Evolutionary conservation across 1,284 basidiomycete genomes (phyloP).

Genomic region (Athelia psychrophila): DNA sequence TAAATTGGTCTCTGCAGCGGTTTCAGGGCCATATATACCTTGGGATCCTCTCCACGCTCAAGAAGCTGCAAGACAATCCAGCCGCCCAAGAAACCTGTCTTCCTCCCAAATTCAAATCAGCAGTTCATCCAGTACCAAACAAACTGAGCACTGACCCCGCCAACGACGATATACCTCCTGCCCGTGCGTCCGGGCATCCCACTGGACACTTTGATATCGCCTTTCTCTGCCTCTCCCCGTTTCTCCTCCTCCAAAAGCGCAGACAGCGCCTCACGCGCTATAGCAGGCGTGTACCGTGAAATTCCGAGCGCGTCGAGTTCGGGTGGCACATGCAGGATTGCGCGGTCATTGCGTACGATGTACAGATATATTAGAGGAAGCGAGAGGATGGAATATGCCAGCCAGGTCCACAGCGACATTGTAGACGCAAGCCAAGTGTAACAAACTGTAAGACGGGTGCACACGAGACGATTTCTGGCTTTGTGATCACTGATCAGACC

Average conservation of each 20-base stretch:
- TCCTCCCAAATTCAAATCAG: neutral
- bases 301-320: neutral
- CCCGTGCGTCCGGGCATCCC: conserved; percentile 50
- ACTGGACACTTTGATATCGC: conserved; percentile 25
- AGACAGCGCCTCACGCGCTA: neutral
- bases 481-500: too few species aligned
- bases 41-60: conserved; percentile 66
- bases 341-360: neutral
- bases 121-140: neutral
- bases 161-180: conserved; percentile 52
- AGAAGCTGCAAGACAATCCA: conserved; percentile 72
- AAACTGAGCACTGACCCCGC: conserved; percentile 40
- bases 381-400: neutral
- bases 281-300: neutral
- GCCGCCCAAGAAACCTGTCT: conserved; percentile 73
- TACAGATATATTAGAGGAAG: neutral
- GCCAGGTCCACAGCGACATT: too few species aligned
- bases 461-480: too few species aligned
- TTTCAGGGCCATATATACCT: neutral
- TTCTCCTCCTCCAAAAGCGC: neutral
- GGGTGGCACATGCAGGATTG: neutral
- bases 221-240: conserved; percentile 9
- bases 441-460: too few species aligned
- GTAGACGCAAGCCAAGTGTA: too few species aligned
- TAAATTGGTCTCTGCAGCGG: neutral